These are phyloP conservation scores for Poronia punctata DNA, from an alignment of 495 filamentous ascomycete species.

Conservation along the genomic window DNA sequence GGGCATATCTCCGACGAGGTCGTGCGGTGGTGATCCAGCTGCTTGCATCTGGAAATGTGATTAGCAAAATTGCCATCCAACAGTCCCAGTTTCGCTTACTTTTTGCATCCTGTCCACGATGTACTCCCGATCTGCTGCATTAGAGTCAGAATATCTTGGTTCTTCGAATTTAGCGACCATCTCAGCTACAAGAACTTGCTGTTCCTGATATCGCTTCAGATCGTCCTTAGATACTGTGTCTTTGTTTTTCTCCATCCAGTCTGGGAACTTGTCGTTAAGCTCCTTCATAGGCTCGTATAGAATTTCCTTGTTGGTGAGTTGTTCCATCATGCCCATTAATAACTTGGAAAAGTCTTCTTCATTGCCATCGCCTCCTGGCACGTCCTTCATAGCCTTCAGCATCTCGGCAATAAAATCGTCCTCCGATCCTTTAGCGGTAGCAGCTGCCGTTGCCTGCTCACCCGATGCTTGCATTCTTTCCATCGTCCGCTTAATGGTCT, in stretches of 20 bases:
- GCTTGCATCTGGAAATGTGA: conserved; percentile 73
- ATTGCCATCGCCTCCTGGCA: conserved; percentile 53
- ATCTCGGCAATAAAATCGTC: conserved; percentile 82
- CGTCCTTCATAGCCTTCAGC: conserved; percentile 72
- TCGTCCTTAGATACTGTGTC: conserved; percentile 58
- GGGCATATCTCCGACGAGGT: conserved; percentile 83
- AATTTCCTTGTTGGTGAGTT: conserved; percentile 96
- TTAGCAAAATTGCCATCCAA: conserved; percentile 16
- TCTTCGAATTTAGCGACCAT: conserved; percentile 87
- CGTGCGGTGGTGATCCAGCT: conserved; percentile 78
- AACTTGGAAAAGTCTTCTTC: conserved; percentile 90
- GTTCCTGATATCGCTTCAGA: conserved; percentile 69
- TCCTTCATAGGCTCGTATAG: conserved; percentile 99
- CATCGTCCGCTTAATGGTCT: conserved; percentile 85
- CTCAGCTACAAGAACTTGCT: conserved; percentile 73
- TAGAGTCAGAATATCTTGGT: conserved; percentile 68
- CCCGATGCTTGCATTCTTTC: conserved; percentile 86
- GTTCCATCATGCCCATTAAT: conserved; percentile 96
- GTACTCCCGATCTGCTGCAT: conserved; percentile 76
- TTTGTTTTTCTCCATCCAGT: conserved; percentile 76
- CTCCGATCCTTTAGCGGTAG: conserved; percentile 52
- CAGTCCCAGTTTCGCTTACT: conserved; percentile 43
- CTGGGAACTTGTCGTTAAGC: conserved; percentile 80
- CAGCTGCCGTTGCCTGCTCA: conserved; percentile 73
- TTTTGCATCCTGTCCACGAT: conserved; percentile 97